phyloP scores from a whole-genome alignment of 129 eudicot genomes.

The Chrysanthemum lavandulifolium region DNA sequence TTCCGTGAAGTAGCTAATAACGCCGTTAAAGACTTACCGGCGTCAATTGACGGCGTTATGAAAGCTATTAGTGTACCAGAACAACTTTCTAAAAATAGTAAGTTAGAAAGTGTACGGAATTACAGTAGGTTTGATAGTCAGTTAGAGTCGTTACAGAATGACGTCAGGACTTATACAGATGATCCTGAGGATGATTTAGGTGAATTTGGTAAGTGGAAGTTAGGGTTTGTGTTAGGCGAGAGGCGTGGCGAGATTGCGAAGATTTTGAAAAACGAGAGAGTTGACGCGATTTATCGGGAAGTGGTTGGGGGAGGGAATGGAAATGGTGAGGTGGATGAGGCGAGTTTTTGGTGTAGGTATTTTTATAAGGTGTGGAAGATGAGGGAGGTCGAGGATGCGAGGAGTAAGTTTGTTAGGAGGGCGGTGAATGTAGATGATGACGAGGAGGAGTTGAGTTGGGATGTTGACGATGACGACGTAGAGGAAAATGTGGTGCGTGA shows the following conservation, averaged over 20 bases:
- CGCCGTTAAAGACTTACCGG: slow-evolving; percentile 82
- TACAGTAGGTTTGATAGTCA: slow-evolving; percentile 66
- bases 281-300: slow-evolving; percentile 48
- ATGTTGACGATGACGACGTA: slow-evolving; percentile 63
- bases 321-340: slow-evolving; percentile 43
- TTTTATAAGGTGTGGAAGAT: slow-evolving; percentile 64
- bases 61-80: slow-evolving; percentile 40
- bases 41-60: slow-evolving; percentile 61
- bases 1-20: slow-evolving; percentile 65
- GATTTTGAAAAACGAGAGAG: slow-evolving; percentile 47
- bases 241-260: slow-evolving; percentile 49
- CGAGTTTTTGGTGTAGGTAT: slow-evolving; percentile 73
- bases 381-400: slow-evolving; percentile 59
- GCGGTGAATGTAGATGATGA: slow-evolving; percentile 56
- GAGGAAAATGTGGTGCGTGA: slow-evolving; percentile 14
- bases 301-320: slow-evolving; percentile 38
- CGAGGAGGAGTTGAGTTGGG: slow-evolving; percentile 91
- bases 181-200: slow-evolving; percentile 63
- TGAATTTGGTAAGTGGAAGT: slow-evolving; percentile 70
- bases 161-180: slow-evolving; percentile 47
- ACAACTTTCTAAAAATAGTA: slow-evolving; percentile 32
- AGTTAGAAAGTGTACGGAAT: slow-evolving; percentile 20
- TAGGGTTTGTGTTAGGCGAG: slow-evolving; percentile 55
- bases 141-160: slow-evolving; percentile 52
- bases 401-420: slow-evolving; percentile 68